Conservation (phyloP, 164 flowering plant genomes). For the Cinnamomum chago region DNA sequence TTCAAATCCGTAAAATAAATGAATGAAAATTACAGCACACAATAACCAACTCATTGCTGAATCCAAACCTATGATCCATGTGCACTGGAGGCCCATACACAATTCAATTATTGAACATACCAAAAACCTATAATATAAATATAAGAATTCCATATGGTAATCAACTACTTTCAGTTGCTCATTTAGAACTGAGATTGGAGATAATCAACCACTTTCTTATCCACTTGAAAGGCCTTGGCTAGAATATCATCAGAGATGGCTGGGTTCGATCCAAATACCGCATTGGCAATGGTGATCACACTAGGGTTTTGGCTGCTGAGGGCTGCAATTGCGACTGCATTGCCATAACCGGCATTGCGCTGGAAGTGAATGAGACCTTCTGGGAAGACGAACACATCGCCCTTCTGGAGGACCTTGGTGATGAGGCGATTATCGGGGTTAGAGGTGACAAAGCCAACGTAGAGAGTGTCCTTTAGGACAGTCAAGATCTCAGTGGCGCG, state of each 20-base stretch:
- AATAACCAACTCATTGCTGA: no score
- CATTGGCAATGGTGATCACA: slow-evolving; percentile 11
- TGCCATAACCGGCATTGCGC: neutral
- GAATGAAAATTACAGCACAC: no score
- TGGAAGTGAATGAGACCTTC: slow-evolving; percentile 1
- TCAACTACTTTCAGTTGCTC: neutral
- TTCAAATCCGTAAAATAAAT: no score
- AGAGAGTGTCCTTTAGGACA: neutral
- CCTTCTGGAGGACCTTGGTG: neutral
- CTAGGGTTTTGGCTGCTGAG: slow-evolving; percentile 4
- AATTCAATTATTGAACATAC: no score
- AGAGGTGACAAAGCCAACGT: neutral
- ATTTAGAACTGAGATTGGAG: neutral
- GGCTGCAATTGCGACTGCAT: neutral
- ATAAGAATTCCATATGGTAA: no score
- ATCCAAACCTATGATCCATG: no score
- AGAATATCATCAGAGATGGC: slow-evolving; percentile 4
- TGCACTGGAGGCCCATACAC: no score
- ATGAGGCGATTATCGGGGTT: slow-evolving; percentile 4
- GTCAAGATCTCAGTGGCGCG: slow-evolving; percentile 6
- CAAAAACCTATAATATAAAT: no score
- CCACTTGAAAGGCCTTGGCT: slow-evolving; percentile 8
- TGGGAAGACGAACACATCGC: slow-evolving; percentile 10
- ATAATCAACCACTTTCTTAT: neutral
- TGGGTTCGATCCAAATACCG: slow-evolving; percentile 2